Percentiles rank a stretch among this genome's conserved stretches.
These are phyloP conservation scores for Filobasidium floriforme DNA, from an alignment of 768 basidiomycete species.

Conservation along the genomic window DNA sequence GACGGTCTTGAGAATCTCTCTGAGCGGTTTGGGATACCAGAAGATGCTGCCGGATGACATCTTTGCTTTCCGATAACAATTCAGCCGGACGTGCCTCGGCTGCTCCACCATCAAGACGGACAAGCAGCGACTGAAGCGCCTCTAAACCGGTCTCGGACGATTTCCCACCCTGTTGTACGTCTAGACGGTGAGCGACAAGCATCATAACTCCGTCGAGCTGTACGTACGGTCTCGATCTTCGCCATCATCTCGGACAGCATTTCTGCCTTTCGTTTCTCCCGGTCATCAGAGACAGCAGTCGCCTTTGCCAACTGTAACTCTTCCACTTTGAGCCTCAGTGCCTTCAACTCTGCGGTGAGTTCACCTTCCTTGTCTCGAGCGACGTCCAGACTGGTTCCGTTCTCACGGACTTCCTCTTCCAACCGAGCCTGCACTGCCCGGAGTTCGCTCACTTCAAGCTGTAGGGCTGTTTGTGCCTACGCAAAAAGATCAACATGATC, in stretches of 20 bases:
- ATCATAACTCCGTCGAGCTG: neutral
- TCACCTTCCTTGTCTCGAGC: slow-evolving; percentile 90
- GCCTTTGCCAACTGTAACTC: slow-evolving; percentile 78
- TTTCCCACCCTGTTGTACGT: slow-evolving; percentile 30
- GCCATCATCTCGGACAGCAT: slow-evolving; percentile 99
- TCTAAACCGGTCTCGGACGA: slow-evolving; percentile 2
- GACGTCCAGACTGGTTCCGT: slow-evolving; percentile 82
- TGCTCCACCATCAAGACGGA: slow-evolving; percentile 51
- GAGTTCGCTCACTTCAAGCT: slow-evolving; percentile 83
- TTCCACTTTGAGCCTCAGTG: slow-evolving; percentile 57
- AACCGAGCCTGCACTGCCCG: slow-evolving; percentile 83
- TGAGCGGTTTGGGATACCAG: slow-evolving; percentile 77
- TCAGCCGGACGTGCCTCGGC: slow-evolving; percentile 41
- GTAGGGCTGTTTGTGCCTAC: slow-evolving; percentile 90
- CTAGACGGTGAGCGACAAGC: neutral
- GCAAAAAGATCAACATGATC: neutral
- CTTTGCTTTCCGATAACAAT: slow-evolving; percentile 42
- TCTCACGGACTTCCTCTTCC: slow-evolving; percentile 93
- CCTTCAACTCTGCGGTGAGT: slow-evolving; percentile 55
- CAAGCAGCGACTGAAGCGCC: slow-evolving; percentile 32
- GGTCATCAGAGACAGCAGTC: slow-evolving; percentile 83
- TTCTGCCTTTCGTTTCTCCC: slow-evolving; percentile 97
- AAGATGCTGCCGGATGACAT: slow-evolving; percentile 75
- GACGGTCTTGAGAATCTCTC: slow-evolving; percentile 79
- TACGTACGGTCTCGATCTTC: slow-evolving; percentile 82